phyloP scores from a whole-genome alignment of 2,329 filamentous ascomycete genomes.

The Boeremia lycopersici region DNA sequence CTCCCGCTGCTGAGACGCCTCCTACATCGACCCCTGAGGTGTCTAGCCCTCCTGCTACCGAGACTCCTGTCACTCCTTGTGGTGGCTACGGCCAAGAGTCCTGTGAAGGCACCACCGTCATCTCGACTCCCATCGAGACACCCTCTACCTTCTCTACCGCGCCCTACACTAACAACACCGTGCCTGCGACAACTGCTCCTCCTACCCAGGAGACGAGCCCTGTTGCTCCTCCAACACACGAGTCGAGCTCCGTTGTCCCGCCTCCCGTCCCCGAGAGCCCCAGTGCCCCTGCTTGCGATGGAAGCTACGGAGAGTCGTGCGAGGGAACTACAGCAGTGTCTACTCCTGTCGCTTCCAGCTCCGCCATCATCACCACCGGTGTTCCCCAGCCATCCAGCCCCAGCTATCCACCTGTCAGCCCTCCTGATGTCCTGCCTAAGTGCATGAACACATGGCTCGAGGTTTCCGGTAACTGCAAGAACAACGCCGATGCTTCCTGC shows the following conservation, averaged over 20 bases:
- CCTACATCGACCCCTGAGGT: slow-evolving; percentile 1
- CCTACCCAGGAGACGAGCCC: slow-evolving; percentile 11
- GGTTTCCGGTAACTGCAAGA: slow-evolving; percentile 72
- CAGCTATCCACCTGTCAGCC: slow-evolving; percentile 30
- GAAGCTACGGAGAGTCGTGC: slow-evolving; percentile 25
- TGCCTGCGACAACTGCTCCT: slow-evolving; percentile 19
- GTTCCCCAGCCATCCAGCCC: slow-evolving; percentile 28
- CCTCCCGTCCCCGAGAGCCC: slow-evolving; percentile 5
- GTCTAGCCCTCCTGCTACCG: slow-evolving; percentile 9
- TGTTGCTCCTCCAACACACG: neutral
- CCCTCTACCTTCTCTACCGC: slow-evolving; percentile 9
- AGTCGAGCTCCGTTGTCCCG: neutral
- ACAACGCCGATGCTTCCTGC: slow-evolving; percentile 83
- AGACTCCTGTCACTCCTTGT: slow-evolving; percentile 12
- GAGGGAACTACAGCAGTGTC: slow-evolving; percentile 19
- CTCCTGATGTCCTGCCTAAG: slow-evolving; percentile 77
- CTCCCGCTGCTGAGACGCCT: slow-evolving; percentile 15
- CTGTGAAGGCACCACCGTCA: slow-evolving; percentile 7
- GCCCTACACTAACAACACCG: slow-evolving; percentile 27
- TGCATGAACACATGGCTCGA: slow-evolving; percentile 90
- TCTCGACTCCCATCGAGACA: slow-evolving; percentile 10
- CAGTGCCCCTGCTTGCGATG: slow-evolving; percentile 5
- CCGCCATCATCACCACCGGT: slow-evolving; percentile 19
- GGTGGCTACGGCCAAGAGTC: slow-evolving; percentile 12
- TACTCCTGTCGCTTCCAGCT: slow-evolving; percentile 10